phyloP scores from a whole-genome alignment of 2,329 filamentous ascomycete species.

The Xylaria sp. region DNA sequence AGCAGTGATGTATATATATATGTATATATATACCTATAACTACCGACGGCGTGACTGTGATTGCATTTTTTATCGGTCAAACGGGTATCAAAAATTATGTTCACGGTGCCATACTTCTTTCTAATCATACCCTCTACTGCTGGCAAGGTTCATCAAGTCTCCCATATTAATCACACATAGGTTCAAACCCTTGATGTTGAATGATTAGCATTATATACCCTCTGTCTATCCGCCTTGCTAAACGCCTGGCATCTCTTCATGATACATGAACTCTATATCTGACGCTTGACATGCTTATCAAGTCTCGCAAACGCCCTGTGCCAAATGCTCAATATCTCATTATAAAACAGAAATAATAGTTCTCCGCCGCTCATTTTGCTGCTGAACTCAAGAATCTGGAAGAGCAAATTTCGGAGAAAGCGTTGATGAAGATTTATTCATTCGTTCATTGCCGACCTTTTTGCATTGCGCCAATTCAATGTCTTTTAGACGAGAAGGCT shows the following conservation, averaged over 20 bases:
- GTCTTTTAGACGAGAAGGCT: constrained; percentile 19
- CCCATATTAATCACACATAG: background rate
- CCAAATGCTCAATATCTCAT: background rate
- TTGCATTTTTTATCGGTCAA: background rate
- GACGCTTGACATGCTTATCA: background rate
- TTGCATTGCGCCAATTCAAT: background rate
- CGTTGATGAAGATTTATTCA: background rate
- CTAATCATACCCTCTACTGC: background rate
- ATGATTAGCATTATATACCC: constrained; percentile 12
- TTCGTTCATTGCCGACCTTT: background rate
- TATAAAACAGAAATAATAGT: constrained; percentile 1
- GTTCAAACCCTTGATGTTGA: background rate
- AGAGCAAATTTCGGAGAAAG: background rate
- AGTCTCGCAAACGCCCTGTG: background rate
- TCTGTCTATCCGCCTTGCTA: constrained; percentile 17
- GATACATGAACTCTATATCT: constrained; percentile 13
- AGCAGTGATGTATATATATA: constrained; percentile 53
- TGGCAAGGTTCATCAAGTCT: background rate
- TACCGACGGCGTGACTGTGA: background rate
- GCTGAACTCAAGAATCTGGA: background rate
- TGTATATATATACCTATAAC: constrained; percentile 20
- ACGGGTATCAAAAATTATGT: background rate
- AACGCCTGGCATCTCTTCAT: constrained; percentile 27
- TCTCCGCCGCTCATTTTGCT: background rate
- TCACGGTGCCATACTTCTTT: background rate